phyloP scores from a whole-genome alignment of 2,329 filamentous ascomycete species.

The Sarocladium brachiariae region DNA sequence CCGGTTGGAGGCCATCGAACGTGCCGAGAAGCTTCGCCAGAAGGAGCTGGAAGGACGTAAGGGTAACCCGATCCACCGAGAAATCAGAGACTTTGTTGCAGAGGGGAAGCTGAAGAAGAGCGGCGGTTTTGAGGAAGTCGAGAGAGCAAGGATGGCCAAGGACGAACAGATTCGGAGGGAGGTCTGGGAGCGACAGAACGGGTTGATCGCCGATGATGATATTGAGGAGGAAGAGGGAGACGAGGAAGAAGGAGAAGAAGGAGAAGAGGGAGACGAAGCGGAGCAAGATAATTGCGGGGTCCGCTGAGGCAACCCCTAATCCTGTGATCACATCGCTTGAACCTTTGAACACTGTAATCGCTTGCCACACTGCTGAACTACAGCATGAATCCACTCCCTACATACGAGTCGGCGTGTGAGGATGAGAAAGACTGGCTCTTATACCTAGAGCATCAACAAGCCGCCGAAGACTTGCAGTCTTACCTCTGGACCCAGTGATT shows the following conservation, averaged over 20 bases:
- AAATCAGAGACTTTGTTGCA: conserved; percentile 77
- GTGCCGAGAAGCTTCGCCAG: conserved; percentile 86
- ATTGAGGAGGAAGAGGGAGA: conserved; percentile 31
- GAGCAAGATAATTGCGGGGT: not conserved
- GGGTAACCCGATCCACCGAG: conserved; percentile 73
- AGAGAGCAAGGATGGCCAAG: conserved; percentile 73
- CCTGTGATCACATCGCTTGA: too few relatives aligned
- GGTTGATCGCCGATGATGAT: conserved; percentile 38
- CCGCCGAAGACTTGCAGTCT: too few relatives aligned
- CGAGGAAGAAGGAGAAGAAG: conserved; percentile 16
- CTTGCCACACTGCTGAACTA: too few relatives aligned
- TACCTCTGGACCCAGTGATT: conserved; percentile 13
- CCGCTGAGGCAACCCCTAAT: too few relatives aligned
- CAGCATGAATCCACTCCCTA: too few relatives aligned
- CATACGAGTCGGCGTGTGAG: too few relatives aligned
- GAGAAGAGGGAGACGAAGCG: conserved; percentile 15
- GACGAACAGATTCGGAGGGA: conserved; percentile 83
- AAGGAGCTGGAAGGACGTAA: conserved; percentile 76
- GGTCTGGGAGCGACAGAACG: conserved; percentile 63
- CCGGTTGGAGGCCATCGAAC: conserved; percentile 88
- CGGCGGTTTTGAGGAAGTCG: conserved; percentile 89
- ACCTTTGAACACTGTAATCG: too few relatives aligned
- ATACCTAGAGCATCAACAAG: too few relatives aligned
- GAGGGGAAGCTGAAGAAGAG: conserved; percentile 94
- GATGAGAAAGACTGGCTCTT: too few relatives aligned